These are phyloP conservation scores for Penicillium atrosanguineum DNA, from an alignment of 495 filamentous ascomycete species.

Conservation along the genomic window DNA sequence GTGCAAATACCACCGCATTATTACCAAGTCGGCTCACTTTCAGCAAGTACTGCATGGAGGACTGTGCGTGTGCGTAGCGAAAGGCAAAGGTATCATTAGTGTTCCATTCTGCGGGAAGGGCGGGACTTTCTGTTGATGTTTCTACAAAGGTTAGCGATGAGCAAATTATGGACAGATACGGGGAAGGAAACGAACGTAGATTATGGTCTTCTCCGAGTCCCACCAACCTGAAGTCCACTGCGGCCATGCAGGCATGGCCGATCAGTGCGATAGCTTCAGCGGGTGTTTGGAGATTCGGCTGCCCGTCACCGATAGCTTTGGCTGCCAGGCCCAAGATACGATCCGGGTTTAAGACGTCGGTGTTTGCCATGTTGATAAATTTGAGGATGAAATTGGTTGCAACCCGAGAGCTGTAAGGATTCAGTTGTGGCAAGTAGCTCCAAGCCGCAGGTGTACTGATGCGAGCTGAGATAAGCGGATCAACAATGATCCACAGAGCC, in stretches of 20 bases:
- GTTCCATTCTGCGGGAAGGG: constrained; percentile 82
- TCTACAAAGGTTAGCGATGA: constrained; percentile 34
- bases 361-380: constrained; percentile 22
- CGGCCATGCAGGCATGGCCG: constrained; percentile 77
- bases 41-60: constrained; percentile 78
- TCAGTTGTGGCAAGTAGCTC: neutral
- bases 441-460: neutral
- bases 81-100: constrained; percentile 67
- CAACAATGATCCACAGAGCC: neutral
- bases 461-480: constrained; percentile 2
- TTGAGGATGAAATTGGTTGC: neutral
- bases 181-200: constrained; percentile 46
- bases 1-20: constrained; percentile 77
- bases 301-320: constrained; percentile 28
- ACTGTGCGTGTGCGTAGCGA: constrained; percentile 87
- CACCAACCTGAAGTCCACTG: constrained; percentile 76
- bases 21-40: constrained; percentile 78
- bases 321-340: constrained; percentile 35
- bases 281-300: constrained; percentile 63
- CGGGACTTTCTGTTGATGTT: constrained; percentile 44
- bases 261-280: constrained; percentile 86
- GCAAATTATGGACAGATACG: neutral
- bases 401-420: neutral
- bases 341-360: constrained; percentile 24
- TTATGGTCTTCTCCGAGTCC: constrained; percentile 79